Evolutionary conservation across 78 protist species (phyloP), one percentile per base, ranked within the genome.

Genomic region (Speleostelium caveatum): DNA sequence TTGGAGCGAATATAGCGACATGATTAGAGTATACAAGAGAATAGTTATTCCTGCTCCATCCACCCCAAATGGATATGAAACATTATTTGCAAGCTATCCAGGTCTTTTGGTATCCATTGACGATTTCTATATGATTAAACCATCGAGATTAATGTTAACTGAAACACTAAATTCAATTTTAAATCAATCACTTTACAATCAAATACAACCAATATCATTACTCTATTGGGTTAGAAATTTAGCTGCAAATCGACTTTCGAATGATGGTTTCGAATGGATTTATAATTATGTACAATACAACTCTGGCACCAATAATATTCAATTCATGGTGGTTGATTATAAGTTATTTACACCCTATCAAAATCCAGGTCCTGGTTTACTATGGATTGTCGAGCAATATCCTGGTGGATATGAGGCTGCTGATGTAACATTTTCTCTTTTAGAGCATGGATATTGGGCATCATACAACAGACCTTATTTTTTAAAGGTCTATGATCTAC

Each of bases 1-100:
- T 4, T 77, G 87, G 87, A 33, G 56, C 32, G 75, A 77, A 4
- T 77, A 35, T 22, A 36, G 42, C 24, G 65, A 62, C 10, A 77
- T 77, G 87, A 77, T 62, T 51, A 36, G 87, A 39, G 65, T 77
- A 35, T 77, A 77, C 19, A 77, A 77, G 21, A 24, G 67, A 35
- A 65, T 77, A 0, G 65, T 51, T 21, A 77, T 77, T 19, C 87
- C 87, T 65, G 87, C 65, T 36, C 53, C 74, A 28, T 77, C 87
- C 7, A 77, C 87, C 33, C 85, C 85, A 26, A 22, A 74, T 74
- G 85, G 85, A 22, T 62, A 49, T 76, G 87, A 77, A 77, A 77
- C 87, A 17, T 45, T 77, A 36, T 65, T 77, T 36, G 63, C 75
- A 33, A 42, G 63, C 4, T 77, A 77, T 65, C 87, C 87, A 22